phyloP scores from a whole-genome alignment of 306 rosid genomes.

The Lathyrus aphaca region DNA sequence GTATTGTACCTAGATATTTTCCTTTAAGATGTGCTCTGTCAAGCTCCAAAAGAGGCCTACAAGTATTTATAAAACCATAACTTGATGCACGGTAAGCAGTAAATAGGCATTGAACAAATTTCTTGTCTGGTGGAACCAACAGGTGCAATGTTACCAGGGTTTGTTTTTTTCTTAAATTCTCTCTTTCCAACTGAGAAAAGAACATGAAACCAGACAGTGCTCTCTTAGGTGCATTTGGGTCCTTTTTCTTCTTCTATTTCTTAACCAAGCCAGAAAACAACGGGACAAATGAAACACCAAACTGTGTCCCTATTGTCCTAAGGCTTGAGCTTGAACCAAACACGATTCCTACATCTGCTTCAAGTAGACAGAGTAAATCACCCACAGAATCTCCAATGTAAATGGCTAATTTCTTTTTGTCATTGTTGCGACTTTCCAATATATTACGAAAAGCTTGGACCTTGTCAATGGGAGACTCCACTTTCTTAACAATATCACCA shows the following conservation, averaged over 20 bases:
- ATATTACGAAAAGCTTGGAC: conserved; percentile 64
- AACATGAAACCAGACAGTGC: too few species aligned
- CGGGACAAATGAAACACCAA: conserved; percentile 84
- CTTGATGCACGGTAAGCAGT: too few species aligned
- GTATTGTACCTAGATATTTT: too few species aligned
- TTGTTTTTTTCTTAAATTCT: too few species aligned
- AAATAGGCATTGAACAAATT: too few species aligned
- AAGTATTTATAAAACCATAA: too few species aligned
- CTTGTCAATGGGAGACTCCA: conserved; percentile 93
- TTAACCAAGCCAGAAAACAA: conserved; percentile 72
- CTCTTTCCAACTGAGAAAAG: too few species aligned
- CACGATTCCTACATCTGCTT: conserved; percentile 95
- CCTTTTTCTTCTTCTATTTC: too few species aligned
- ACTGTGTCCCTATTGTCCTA: conserved; percentile 67
- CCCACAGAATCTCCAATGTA: conserved; percentile 96
- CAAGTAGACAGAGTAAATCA: conserved; percentile 90
- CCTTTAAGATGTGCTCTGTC: too few species aligned
- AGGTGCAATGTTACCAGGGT: conserved; percentile 93
- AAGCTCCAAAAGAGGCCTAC: too few species aligned
- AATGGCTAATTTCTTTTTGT: conserved; percentile 63
- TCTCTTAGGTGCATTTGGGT: too few species aligned
- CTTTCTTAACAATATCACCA: conserved; percentile 78
- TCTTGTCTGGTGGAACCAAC: too few species aligned
- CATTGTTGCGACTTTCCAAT: conserved; percentile 46
- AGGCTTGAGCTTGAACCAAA: conserved; percentile 93